Evolutionary conservation across 2,329 filamentous ascomycete species (phyloP).

Genomic region (Neofusicoccum cordaticola): DNA sequence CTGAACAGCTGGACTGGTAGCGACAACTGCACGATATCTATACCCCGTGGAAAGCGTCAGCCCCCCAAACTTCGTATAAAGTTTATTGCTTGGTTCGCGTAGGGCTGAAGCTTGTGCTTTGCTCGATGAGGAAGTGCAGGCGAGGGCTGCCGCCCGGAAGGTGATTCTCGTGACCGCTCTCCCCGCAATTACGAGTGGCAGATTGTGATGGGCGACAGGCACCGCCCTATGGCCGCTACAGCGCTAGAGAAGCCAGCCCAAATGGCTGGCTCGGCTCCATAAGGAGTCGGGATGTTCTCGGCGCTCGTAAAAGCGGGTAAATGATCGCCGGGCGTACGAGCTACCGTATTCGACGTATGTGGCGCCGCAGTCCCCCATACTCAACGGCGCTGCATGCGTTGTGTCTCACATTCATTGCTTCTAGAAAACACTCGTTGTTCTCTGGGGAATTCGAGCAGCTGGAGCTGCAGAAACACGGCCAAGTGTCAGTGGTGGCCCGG

Average conservation of each 20-base stretch:
- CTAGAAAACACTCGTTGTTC: too few relatives aligned
- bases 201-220: background rate
- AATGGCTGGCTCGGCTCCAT: background rate
- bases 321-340: slow-evolving; percentile 7
- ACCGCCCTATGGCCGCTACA: background rate
- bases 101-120: slow-evolving; percentile 12
- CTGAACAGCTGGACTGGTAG: background rate
- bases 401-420: background rate
- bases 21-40: background rate
- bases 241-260: slow-evolving; percentile 1
- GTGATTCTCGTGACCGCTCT: background rate
- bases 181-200: slow-evolving; percentile 9
- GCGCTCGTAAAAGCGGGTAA: slow-evolving; percentile 15
- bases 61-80: background rate
- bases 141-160: background rate
- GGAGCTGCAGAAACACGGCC: too few relatives aligned
- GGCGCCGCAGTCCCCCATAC: background rate
- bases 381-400: background rate
- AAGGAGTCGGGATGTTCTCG: background rate
- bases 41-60: background rate
- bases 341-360: background rate
- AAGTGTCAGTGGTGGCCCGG: background rate
- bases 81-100: slow-evolving; percentile 9
- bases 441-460: too few relatives aligned
- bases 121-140: background rate